A percentile compares a stretch with the other conserved stretches of the same genome.
Evolutionary conservation across 2,329 filamentous ascomycete species (phyloP).

Genomic region (Alternaria tenuissima): DNA sequence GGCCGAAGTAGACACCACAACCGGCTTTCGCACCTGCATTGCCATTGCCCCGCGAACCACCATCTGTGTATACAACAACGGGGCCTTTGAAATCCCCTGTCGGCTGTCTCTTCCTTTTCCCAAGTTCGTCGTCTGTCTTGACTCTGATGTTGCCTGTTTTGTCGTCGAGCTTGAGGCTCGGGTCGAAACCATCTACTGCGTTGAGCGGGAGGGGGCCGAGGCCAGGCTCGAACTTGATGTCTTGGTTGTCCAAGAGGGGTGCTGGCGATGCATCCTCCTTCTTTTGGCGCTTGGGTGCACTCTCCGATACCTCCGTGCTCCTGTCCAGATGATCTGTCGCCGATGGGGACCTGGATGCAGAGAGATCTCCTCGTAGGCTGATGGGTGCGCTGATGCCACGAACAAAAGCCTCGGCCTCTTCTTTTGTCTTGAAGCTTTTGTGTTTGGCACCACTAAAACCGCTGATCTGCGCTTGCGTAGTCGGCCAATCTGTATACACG

Average conservation of each 20-base stretch:
- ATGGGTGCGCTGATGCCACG: conserved; percentile 33
- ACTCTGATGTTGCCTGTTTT: conserved; percentile 63
- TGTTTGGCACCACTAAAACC: conserved; percentile 73
- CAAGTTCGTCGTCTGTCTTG: conserved; percentile 61
- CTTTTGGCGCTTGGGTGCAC: conserved; percentile 50
- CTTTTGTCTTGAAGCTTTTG: conserved; percentile 57
- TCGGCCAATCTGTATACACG: conserved; percentile 72
- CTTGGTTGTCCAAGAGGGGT: conserved; percentile 18
- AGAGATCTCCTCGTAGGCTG: conserved; percentile 38
- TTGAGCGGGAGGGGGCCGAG: conserved; percentile 64
- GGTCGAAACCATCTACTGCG: conserved; percentile 69
- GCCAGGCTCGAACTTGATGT: conserved; percentile 55
- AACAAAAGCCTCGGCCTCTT: conserved; percentile 83
- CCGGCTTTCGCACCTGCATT: conserved; percentile 63
- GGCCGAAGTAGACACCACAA: conserved; percentile 71
- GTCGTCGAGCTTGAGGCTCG: conserved; percentile 63
- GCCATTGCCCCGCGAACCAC: conserved; percentile 68
- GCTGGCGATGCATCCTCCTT: conserved; percentile 35
- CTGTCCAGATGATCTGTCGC: conserved; percentile 23
- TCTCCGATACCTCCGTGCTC: conserved; percentile 18
- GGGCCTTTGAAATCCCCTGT: conserved; percentile 57
- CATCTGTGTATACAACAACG: conserved; percentile 70
- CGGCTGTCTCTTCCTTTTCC: conserved; percentile 57
- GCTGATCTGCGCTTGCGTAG: conserved; percentile 75
- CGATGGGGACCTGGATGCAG: conserved; percentile 39